phyloP scores from a whole-genome alignment of 192 early-diverging fungal species.

The Neocallimastix lanati region DNA sequence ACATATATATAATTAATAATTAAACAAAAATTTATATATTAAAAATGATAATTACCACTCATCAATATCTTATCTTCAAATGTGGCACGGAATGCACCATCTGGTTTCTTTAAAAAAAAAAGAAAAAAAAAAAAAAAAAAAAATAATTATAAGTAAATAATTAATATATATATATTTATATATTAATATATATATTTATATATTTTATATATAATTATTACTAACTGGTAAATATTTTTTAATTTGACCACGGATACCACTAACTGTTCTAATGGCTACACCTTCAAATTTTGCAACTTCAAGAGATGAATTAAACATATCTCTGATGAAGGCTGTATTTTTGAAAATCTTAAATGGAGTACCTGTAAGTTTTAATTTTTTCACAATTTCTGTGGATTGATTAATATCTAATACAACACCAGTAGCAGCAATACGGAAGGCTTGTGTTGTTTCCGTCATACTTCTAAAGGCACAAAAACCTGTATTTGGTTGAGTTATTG shows the following conservation, averaged over 20 bases:
- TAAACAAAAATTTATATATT: too few species aligned
- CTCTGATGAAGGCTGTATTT: conserved; percentile 92
- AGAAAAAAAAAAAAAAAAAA: too few species aligned
- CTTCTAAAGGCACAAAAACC: conserved; percentile 73
- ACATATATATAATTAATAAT: too few species aligned
- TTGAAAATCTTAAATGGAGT: conserved; percentile 84
- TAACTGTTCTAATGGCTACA: conserved; percentile 84
- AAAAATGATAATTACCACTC: conserved; percentile 41
- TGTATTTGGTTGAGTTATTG: conserved; percentile 86
- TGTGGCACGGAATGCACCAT: conserved; percentile 85
- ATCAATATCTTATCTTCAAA: conserved; percentile 96
- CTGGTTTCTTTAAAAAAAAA: conserved; percentile 39
- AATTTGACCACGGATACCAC: conserved; percentile 92
- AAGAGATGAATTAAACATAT: conserved; percentile 91
- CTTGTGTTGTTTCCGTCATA: background rate
- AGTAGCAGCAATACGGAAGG: conserved; percentile 89
- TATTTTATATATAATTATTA: too few species aligned
- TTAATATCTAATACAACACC: conserved; percentile 88
- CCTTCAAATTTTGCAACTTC: conserved; percentile 99
- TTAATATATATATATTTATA: too few species aligned
- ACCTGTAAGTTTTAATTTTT: conserved; percentile 97
- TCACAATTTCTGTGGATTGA: conserved; percentile 84
- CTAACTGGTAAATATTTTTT: conserved; percentile 64
- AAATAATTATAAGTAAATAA: too few species aligned
- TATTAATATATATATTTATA: too few species aligned